Conservation (phyloP, 495 filamentous ascomycete species). For the Chaetomidium leptoderma region DNA sequence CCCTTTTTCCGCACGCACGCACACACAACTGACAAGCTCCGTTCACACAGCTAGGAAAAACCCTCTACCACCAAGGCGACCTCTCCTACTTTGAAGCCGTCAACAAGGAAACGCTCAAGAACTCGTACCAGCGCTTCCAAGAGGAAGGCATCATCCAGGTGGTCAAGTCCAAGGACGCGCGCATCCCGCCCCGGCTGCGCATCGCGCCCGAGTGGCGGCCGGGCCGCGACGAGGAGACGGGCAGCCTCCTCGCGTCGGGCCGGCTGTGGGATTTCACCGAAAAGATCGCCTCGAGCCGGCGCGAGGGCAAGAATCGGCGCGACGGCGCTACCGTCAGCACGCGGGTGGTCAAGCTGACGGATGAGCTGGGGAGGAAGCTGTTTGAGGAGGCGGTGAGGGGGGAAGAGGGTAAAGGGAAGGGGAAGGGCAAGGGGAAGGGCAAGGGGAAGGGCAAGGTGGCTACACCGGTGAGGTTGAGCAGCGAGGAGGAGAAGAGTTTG, state of each 20-base stretch:
- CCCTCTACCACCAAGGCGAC: conserved; percentile 94
- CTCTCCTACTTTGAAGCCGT: conserved; percentile 96
- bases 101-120: conserved; percentile 94
- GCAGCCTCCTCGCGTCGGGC: conserved; percentile 62
- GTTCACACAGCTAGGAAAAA: conserved; percentile 73
- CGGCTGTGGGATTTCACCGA: conserved; percentile 87
- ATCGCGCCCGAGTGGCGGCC: conserved; percentile 79
- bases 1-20: too few relatives aligned
- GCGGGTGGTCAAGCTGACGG: conserved; percentile 73
- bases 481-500: conserved; percentile 40
- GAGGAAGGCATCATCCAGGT: conserved; percentile 85
- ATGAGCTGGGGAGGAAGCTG: conserved; percentile 48
- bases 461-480: conserved; percentile 34
- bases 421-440: conserved; percentile 16
- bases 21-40: conserved; percentile 27
- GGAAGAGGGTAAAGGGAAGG: conserved; percentile 18
- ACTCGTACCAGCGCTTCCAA: conserved; percentile 80
- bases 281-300: conserved; percentile 70
- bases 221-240: conserved; percentile 55
- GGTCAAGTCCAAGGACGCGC: conserved; percentile 57
- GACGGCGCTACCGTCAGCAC: conserved; percentile 86
- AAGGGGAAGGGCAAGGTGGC: conserved; percentile 19
- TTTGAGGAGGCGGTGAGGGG: conserved; percentile 41
- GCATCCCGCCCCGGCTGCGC: conserved; percentile 54
- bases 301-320: conserved; percentile 91